A percentile compares a stretch with the other conserved stretches of the same genome.
These are phyloP conservation scores for Rubroshorea leprosula DNA, from an alignment of 345 rosid species.

Conservation along the genomic window DNA sequence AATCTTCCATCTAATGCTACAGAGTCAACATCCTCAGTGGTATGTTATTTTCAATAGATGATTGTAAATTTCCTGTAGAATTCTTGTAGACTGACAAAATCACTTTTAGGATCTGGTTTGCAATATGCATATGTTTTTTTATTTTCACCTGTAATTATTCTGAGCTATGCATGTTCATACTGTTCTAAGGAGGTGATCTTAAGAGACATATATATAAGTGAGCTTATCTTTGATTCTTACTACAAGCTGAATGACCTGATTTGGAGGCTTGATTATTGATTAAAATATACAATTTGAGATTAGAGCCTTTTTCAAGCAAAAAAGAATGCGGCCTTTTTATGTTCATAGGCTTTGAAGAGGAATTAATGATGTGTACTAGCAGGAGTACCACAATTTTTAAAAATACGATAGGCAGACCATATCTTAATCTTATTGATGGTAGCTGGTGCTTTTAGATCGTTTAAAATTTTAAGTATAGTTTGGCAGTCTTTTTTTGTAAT, in stretches of 20 bases:
- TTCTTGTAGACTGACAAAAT: not conserved
- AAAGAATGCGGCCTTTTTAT: not conserved
- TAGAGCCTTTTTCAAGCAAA: no score
- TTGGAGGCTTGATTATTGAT: not conserved
- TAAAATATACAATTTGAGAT: not conserved
- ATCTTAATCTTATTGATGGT: not conserved
- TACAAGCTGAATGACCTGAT: not conserved
- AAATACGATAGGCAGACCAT: not conserved
- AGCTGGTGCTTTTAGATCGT: not conserved
- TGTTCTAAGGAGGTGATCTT: not conserved
- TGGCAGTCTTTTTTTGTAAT: not conserved
- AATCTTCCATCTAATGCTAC: slow-evolving; percentile 46
- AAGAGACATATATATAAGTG: not conserved
- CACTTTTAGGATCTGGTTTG: not conserved
- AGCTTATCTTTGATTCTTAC: not conserved
- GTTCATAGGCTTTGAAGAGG: not conserved
- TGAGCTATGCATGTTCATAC: not conserved
- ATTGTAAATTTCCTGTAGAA: not conserved
- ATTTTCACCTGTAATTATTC: not conserved
- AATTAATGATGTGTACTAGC: not conserved
- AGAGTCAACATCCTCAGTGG: slow-evolving; percentile 43
- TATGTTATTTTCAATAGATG: slow-evolving; percentile 14
- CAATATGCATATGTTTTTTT: not conserved
- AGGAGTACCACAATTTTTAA: no score
- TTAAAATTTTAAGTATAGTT: no score